Evolutionary conservation across 257 asterid species (phyloP).

Genomic region (Voacanga thouarsii): DNA sequence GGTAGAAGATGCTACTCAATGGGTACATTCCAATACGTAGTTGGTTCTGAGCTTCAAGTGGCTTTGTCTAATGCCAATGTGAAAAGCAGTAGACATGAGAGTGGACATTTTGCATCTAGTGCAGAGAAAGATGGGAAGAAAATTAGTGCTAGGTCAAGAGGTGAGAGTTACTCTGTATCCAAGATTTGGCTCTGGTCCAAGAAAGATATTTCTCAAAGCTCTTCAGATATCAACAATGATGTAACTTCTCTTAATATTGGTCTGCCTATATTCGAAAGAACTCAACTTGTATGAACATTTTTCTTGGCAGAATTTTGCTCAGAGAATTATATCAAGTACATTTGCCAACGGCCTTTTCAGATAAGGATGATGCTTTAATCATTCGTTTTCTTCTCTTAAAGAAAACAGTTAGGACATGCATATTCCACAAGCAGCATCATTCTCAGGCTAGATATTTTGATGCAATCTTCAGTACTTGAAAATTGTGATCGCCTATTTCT

Average conservation of each 20-base stretch:
- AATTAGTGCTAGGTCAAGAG: conserved; percentile 44
- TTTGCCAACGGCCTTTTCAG: background rate
- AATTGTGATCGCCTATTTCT: no score
- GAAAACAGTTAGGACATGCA: background rate
- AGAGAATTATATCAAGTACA: background rate
- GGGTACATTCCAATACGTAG: conserved; percentile 62
- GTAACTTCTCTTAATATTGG: conserved; percentile 15
- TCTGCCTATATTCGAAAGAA: conserved; percentile 23
- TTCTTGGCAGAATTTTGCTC: background rate
- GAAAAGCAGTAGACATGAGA: conserved; percentile 5
- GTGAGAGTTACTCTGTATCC: conserved; percentile 67
- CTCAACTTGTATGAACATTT: conserved; percentile 27
- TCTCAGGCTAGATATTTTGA: background rate
- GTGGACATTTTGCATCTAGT: conserved; percentile 10
- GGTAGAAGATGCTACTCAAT: conserved; percentile 63
- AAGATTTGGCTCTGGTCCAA: conserved; percentile 78
- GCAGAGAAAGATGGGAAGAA: conserved; percentile 37
- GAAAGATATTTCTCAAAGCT: conserved; percentile 29
- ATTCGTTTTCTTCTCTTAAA: background rate
- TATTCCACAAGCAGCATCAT: background rate
- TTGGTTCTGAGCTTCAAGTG: conserved; percentile 42
- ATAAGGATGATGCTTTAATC: background rate
- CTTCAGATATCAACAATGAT: conserved; percentile 23
- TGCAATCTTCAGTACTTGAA: no score
- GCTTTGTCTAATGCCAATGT: conserved; percentile 22